A percentile compares a stretch with the other conserved stretches of the same genome.
Evolutionary conservation across 2,329 filamentous ascomycete genomes (phyloP).

Genomic region (Colletotrichum sp.): DNA sequence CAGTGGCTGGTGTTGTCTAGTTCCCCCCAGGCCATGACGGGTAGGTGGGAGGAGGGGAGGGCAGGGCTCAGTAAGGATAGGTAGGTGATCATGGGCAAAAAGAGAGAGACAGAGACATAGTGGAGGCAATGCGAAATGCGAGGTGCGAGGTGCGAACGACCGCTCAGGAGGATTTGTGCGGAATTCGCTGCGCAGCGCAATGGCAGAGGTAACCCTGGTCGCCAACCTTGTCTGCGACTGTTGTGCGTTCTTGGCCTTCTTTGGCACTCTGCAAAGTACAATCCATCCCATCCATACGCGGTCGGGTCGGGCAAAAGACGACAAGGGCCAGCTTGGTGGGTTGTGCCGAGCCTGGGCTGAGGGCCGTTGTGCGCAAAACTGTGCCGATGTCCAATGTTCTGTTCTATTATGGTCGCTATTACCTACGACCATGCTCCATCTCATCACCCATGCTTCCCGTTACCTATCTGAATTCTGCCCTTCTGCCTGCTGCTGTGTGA

Average conservation of each 20-base stretch:
- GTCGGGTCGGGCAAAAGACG: background rate
- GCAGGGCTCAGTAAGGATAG: background rate
- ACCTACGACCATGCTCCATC: constrained; percentile 5
- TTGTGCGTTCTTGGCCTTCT: background rate
- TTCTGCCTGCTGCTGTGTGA: background rate
- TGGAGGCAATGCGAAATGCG: background rate
- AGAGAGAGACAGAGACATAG: background rate
- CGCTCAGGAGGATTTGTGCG: background rate
- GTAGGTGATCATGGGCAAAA: background rate
- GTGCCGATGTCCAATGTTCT: background rate
- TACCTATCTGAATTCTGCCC: background rate
- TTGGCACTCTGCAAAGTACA: background rate
- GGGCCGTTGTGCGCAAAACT: background rate
- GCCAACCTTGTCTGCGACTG: background rate
- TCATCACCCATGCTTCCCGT: background rate
- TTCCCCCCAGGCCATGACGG: background rate
- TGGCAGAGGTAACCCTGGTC: background rate
- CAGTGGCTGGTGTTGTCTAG: background rate
- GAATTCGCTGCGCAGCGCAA: background rate
- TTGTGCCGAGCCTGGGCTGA: constrained; percentile 14
- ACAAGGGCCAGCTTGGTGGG: constrained; percentile 14
- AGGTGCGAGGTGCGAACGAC: background rate
- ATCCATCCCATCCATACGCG: background rate
- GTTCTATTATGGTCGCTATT: background rate
- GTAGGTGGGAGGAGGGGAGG: background rate